A percentile compares a stretch with the other conserved stretches of the same genome.
These are phyloP conservation scores for Naematelia encephala DNA, from an alignment of 768 basidiomycete genomes.

Conservation along the genomic window DNA sequence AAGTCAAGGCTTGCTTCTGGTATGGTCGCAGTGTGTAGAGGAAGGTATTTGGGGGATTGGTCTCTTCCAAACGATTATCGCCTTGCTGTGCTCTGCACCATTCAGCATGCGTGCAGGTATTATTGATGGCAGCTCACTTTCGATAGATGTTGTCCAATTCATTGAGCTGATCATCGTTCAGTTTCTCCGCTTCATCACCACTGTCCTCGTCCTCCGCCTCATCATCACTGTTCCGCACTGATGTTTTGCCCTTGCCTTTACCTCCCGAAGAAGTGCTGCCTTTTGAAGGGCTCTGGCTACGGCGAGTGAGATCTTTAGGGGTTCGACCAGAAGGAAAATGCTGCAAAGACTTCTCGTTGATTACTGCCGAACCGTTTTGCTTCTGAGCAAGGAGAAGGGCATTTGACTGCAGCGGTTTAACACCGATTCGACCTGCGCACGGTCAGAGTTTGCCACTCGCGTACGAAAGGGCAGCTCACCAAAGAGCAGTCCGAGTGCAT, in stretches of 20 bases:
- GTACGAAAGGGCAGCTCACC: constrained; percentile 52
- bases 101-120: constrained; percentile 9
- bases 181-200: constrained; percentile 66
- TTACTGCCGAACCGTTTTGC: constrained; percentile 42
- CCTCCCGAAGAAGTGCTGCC: constrained; percentile 32
- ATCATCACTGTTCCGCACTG: constrained; percentile 54
- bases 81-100: constrained; percentile 71
- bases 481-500: constrained; percentile 69
- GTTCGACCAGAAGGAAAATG: constrained; percentile 50
- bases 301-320: constrained; percentile 32
- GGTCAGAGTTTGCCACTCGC: constrained; percentile 5
- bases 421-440: constrained; percentile 54
- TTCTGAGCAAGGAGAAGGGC: constrained; percentile 46
- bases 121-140: constrained; percentile 64
- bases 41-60: constrained; percentile 77
- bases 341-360: constrained; percentile 49
- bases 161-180: constrained; percentile 74
- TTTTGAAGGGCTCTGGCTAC: constrained; percentile 35
- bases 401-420: constrained; percentile 59
- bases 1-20: constrained; percentile 87
- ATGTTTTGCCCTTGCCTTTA: constrained; percentile 44
- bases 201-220: constrained; percentile 79
- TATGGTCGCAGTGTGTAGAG: constrained; percentile 72
- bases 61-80: constrained; percentile 70
- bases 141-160: constrained; percentile 66